Percentiles rank a stretch among this genome's conserved stretches.
Evolutionary conservation across 139 green algal species (phyloP).

Genomic region (Coelastrella sp.): DNA sequence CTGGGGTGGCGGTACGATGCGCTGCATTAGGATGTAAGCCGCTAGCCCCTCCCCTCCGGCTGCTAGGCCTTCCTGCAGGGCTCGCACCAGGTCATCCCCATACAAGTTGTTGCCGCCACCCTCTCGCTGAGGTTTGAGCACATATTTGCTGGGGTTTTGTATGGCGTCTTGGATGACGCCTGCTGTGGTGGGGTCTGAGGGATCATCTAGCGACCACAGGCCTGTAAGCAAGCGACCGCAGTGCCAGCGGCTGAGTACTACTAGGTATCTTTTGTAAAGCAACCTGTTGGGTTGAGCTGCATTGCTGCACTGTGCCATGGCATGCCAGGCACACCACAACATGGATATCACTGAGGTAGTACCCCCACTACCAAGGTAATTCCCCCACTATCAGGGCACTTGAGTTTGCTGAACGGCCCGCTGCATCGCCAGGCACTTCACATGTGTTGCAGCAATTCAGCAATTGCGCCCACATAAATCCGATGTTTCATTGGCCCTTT

Average conservation of each 20-base stretch:
- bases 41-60: slow-evolving; percentile 65
- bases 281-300: too few relatives aligned
- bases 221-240: slow-evolving; percentile 42
- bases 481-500: background rate
- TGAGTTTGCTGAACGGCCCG: too few relatives aligned
- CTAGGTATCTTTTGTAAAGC: background rate
- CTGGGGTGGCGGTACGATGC: slow-evolving; percentile 87
- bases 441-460: background rate
- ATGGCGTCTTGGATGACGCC: slow-evolving; percentile 76
- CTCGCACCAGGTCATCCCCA: slow-evolving; percentile 69
- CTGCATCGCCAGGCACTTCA: background rate
- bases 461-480: background rate
- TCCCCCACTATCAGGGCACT: too few relatives aligned
- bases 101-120: slow-evolving; percentile 99
- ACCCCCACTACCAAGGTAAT: too few relatives aligned
- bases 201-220: slow-evolving; percentile 92
- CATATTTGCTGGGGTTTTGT: slow-evolving; percentile 82
- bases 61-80: slow-evolving; percentile 55
- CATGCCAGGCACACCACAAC: too few relatives aligned
- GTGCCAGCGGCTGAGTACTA: background rate
- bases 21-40: slow-evolving; percentile 98
- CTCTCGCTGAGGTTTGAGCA: slow-evolving; percentile 97
- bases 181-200: slow-evolving; percentile 58
- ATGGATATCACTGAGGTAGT: too few relatives aligned
- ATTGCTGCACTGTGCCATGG: too few relatives aligned